These are phyloP conservation scores for Inga leiocalycina DNA, from an alignment of 306 rosid genomes.

Conservation along the genomic window DNA sequence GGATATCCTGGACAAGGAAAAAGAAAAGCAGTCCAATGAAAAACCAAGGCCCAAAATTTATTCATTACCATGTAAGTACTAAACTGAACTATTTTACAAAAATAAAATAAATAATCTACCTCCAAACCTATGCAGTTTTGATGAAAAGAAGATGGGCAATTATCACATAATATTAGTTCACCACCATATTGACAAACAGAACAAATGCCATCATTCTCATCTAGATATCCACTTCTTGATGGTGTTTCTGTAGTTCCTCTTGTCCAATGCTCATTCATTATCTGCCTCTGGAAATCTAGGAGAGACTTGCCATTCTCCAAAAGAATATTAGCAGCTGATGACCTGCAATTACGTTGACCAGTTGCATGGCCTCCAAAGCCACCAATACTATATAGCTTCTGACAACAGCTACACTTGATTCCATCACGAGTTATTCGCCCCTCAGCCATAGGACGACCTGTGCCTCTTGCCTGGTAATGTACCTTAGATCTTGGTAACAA, in stretches of 20 bases:
- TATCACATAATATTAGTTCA: slow-evolving; percentile 77
- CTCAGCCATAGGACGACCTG: slow-evolving; percentile 28
- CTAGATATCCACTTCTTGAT: slow-evolving; percentile 16
- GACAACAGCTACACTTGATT: slow-evolving; percentile 82
- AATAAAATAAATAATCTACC: slow-evolving; percentile 52
- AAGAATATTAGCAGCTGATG: slow-evolving; percentile 59
- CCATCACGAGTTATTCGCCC: slow-evolving; percentile 74
- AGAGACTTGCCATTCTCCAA: slow-evolving; percentile 78
- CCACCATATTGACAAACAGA: slow-evolving; percentile 87
- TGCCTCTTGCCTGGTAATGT: slow-evolving; percentile 40
- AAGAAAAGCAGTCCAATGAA: slow-evolving; percentile 25
- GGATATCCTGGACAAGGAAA: slow-evolving; percentile 60
- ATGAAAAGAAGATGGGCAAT: slow-evolving; percentile 84
- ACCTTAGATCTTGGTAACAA: slow-evolving; percentile 79
- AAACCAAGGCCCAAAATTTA: slow-evolving; percentile 36
- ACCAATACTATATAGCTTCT: slow-evolving; percentile 42
- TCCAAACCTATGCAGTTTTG: slow-evolving; percentile 62
- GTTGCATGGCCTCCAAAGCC: slow-evolving; percentile 62
- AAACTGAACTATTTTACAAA: neutral
- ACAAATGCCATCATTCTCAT: slow-evolving; percentile 72
- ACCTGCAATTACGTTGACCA: slow-evolving; percentile 44
- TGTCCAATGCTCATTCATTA: slow-evolving; percentile 37
- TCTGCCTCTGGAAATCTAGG: slow-evolving; percentile 56
- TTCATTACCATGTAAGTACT: slow-evolving; percentile 6
- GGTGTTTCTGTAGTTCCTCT: slow-evolving; percentile 34